phyloP scores from a whole-genome alignment of 768 basidiomycete genomes.

The Amanita inopinata region DNA sequence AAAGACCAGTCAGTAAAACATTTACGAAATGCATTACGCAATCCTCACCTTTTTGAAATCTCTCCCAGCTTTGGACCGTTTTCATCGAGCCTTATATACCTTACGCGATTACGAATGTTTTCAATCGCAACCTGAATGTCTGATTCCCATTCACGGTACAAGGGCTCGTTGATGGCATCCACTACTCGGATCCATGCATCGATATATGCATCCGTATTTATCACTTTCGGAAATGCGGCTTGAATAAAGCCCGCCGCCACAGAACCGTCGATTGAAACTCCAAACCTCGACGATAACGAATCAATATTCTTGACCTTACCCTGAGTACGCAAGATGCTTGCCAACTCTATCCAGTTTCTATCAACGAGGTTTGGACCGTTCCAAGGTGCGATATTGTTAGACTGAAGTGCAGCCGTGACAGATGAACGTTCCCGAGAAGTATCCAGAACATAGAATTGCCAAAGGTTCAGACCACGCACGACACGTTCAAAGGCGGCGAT shows the following conservation, averaged over 20 bases:
- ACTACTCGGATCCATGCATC: slow-evolving; percentile 71
- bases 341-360: slow-evolving; percentile 56
- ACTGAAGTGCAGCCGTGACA: slow-evolving; percentile 44
- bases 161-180: slow-evolving; percentile 79
- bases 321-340: slow-evolving; percentile 45
- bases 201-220: slow-evolving; percentile 42
- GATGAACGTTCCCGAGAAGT: slow-evolving; percentile 49
- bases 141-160: slow-evolving; percentile 81
- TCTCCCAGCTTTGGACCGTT: slow-evolving; percentile 79
- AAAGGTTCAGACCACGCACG: slow-evolving; percentile 62
- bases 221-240: slow-evolving; percentile 48
- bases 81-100: slow-evolving; percentile 71
- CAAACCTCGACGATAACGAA: slow-evolving; percentile 55
- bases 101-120: slow-evolving; percentile 65
- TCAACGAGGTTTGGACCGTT: slow-evolving; percentile 45
- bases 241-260: slow-evolving; percentile 68
- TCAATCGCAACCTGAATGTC: slow-evolving; percentile 71
- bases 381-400: slow-evolving; percentile 46
- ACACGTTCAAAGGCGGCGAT: slow-evolving; percentile 51
- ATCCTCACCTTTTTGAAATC: slow-evolving; percentile 62
- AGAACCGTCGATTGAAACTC: slow-evolving; percentile 49
- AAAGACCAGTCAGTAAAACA: slow-evolving; percentile 7
- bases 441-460: slow-evolving; percentile 94
- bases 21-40: background rate
- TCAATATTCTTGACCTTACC: slow-evolving; percentile 51